A percentile compares a stretch with the other conserved stretches of the same genome.
Conservation (phyloP, 192 early-diverging fungal genomes). For the Ramicandelaber brevisporus region DNA sequence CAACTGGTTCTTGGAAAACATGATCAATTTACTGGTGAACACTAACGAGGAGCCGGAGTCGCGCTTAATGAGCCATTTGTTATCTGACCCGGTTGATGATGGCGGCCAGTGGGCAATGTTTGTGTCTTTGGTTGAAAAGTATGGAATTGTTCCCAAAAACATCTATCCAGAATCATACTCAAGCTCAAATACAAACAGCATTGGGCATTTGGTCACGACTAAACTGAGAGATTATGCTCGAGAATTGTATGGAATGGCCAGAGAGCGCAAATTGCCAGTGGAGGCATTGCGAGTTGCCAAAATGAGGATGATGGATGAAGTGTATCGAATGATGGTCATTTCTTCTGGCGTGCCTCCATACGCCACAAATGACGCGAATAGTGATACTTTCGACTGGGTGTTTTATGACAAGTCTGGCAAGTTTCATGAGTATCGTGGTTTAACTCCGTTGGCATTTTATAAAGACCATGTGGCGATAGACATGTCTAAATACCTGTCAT, state of each 20-base stretch:
- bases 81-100: slow-evolving; percentile 34
- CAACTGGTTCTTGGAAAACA: slow-evolving; percentile 57
- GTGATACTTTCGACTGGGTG: slow-evolving; percentile 23
- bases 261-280: too few species aligned
- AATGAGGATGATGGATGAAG: too few species aligned
- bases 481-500: slow-evolving; percentile 23
- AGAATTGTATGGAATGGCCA: too few species aligned
- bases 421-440: slow-evolving; percentile 8
- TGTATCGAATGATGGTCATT: too few species aligned
- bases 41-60: slow-evolving; percentile 29
- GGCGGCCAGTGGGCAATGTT: slow-evolving; percentile 66
- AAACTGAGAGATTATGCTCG: too few species aligned
- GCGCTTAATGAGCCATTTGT: slow-evolving; percentile 38
- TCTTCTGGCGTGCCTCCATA: too few species aligned
- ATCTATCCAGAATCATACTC: too few species aligned
- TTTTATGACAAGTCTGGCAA: slow-evolving; percentile 26
- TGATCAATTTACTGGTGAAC: slow-evolving; percentile 38
- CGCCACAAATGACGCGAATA: too few species aligned
- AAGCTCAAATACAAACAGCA: too few species aligned
- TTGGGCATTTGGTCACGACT: too few species aligned
- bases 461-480: slow-evolving; percentile 15
- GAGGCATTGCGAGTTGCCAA: too few species aligned
- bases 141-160: slow-evolving; percentile 52
- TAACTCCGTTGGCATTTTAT: slow-evolving; percentile 25
- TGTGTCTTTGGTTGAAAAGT: slow-evolving; percentile 44